phyloP scores from a whole-genome alignment of 2,329 filamentous ascomycete species.

The Paraconiothyrium sp. region DNA sequence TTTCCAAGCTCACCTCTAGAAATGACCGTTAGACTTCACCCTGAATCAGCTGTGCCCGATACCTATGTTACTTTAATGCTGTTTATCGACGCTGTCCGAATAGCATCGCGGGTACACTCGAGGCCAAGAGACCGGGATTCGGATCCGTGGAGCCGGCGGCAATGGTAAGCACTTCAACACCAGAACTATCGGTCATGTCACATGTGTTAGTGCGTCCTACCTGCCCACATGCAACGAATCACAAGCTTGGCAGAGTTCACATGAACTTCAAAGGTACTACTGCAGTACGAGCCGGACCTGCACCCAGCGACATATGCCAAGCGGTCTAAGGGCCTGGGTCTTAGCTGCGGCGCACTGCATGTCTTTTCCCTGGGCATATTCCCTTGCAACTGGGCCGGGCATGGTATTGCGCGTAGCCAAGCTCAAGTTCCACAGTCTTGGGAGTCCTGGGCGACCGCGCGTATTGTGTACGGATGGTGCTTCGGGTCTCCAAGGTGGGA shows the following conservation, averaged over 20 bases:
- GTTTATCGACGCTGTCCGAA: not conserved
- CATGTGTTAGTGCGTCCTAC: constrained; percentile 2
- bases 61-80: not conserved
- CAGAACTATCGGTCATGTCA: not conserved
- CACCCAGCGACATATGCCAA: constrained; percentile 1
- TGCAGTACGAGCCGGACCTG: not conserved
- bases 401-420: not conserved
- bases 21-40: not conserved
- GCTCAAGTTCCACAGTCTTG: not conserved
- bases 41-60: not conserved
- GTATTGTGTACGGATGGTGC: not conserved
- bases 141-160: constrained; percentile 7
- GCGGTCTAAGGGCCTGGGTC: not conserved
- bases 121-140: not conserved
- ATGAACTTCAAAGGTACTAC: not conserved
- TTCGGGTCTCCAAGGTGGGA: constrained; percentile 10
- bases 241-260: not conserved
- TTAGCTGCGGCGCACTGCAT: not conserved
- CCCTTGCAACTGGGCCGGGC: not conserved
- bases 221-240: constrained; percentile 5
- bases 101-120: not conserved
- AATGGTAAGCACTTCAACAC: not conserved
- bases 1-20: not conserved
- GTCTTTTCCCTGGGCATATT: not conserved
- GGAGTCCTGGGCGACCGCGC: constrained; percentile 4